phyloP scores from a whole-genome alignment of 805 yeast genomes.

The Candida nanaspora region DNA sequence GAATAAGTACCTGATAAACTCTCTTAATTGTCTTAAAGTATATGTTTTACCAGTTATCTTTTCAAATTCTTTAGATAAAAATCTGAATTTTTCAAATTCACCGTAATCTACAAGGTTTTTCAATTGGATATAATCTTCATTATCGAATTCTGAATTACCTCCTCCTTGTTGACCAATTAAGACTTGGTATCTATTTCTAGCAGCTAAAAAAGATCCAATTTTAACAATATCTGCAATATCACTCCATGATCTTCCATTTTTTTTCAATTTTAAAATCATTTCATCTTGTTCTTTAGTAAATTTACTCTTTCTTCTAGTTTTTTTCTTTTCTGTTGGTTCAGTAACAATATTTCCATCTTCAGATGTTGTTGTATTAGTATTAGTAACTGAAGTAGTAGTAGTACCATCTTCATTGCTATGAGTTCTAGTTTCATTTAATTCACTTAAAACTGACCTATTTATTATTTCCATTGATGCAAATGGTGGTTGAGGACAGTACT shows the following conservation, averaged over 20 bases:
- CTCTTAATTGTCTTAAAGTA: constrained; percentile 48
- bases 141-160: constrained; percentile 56
- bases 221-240: constrained; percentile 62
- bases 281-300: constrained; percentile 64
- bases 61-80: constrained; percentile 53
- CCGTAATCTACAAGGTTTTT: constrained; percentile 57
- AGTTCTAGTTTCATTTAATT: neutral
- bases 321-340: constrained; percentile 25
- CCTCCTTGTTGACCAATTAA: constrained; percentile 80
- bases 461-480: constrained; percentile 11
- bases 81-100: constrained; percentile 64
- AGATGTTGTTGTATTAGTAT: neutral
- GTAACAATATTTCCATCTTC: constrained; percentile 10
- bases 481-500: constrained; percentile 21
- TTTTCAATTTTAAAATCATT: constrained; percentile 52
- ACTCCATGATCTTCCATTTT: constrained; percentile 61
- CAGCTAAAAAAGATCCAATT: constrained; percentile 64
- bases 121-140: constrained; percentile 44
- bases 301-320: constrained; percentile 50
- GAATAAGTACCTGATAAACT: constrained; percentile 44
- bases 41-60: constrained; percentile 45
- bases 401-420: constrained; percentile 2
- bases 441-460: neutral
- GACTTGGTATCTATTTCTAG: constrained; percentile 72
- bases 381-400: constrained; percentile 1